Evolutionary conservation across 1,284 basidiomycete species (phyloP).

Genomic region (Athelia psychrophila): DNA sequence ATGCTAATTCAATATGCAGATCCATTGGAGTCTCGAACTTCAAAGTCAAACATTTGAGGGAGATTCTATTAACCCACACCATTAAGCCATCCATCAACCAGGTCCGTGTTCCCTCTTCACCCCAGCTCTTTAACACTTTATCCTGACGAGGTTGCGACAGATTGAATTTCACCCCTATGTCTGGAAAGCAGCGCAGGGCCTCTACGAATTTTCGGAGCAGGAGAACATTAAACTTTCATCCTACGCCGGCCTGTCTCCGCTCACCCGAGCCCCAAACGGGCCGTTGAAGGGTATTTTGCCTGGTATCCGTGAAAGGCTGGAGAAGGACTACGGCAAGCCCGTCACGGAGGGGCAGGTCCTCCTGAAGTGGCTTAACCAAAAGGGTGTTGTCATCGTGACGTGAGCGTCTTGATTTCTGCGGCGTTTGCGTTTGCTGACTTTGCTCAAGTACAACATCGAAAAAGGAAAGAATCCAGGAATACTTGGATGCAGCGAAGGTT

Average conservation of each 20-base stretch:
- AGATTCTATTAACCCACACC: no score
- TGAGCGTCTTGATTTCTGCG: constrained; percentile 34
- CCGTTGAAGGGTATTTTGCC: constrained; percentile 51
- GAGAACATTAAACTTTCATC: constrained; percentile 66
- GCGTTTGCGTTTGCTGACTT: neutral
- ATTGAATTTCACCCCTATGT: constrained; percentile 85
- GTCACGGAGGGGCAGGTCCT: constrained; percentile 56
- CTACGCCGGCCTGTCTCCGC: constrained; percentile 62
- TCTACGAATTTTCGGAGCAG: constrained; percentile 53
- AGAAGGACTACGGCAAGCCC: constrained; percentile 37
- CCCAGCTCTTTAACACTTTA: no score
- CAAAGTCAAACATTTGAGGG: no score
- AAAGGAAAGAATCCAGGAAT: constrained; percentile 63
- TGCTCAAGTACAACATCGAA: constrained; percentile 59
- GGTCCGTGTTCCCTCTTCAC: constrained; percentile 84
- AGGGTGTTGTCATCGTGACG: constrained; percentile 64
- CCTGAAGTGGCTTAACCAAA: constrained; percentile 58
- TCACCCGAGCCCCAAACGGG: constrained; percentile 55
- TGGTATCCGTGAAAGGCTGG: constrained; percentile 45
- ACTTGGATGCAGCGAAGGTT: constrained; percentile 51
- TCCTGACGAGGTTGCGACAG: constrained; percentile 38
- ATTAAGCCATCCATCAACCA: no score
- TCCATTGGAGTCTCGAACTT: no score
- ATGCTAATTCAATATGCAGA: no score
- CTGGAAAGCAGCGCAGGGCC: constrained; percentile 52